Percentiles rank a stretch among this genome's conserved stretches.
These are phyloP conservation scores for Flaveria sonorensis DNA, from an alignment of 129 eudicot genomes.

Conservation along the genomic window DNA sequence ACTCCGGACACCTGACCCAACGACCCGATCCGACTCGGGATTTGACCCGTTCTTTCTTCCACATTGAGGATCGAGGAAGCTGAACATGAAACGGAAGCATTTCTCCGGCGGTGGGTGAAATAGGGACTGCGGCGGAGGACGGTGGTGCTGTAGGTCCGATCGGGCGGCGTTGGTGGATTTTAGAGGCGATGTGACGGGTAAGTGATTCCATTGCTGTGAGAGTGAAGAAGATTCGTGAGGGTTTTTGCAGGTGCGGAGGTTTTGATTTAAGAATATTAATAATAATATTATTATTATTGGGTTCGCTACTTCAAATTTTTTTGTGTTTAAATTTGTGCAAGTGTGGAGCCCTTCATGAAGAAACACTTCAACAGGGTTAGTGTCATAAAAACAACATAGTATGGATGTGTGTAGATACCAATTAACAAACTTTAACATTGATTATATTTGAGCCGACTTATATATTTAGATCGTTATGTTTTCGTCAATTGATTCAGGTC, in stretches of 20 bases:
- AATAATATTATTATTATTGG: neutral
- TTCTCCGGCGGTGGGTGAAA: slow-evolving; percentile 11
- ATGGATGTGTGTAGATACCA: no score
- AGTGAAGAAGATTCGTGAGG: slow-evolving; percentile 22
- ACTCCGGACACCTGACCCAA: slow-evolving; percentile 87
- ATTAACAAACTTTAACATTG: no score
- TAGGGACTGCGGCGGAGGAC: neutral
- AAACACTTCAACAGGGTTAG: no score
- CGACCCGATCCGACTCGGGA: slow-evolving; percentile 50
- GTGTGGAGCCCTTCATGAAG: no score
- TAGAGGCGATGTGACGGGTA: slow-evolving; percentile 21
- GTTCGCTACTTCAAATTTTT: neutral
- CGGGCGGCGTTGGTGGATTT: slow-evolving; percentile 12
- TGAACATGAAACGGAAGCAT: slow-evolving; percentile 28
- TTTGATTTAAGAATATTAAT: neutral
- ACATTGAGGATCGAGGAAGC: slow-evolving; percentile 27
- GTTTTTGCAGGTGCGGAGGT: slow-evolving; percentile 23
- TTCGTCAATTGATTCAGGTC: no score
- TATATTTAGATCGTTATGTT: no score
- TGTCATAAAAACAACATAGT: no score
- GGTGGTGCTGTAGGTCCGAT: slow-evolving; percentile 1
- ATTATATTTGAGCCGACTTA: no score
- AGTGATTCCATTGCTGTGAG: slow-evolving; percentile 29
- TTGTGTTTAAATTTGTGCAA: no score
- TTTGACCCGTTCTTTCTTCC: slow-evolving; percentile 29